Evolutionary conservation across 305 asterid species (phyloP), one percentile per base, ranked within the genome.

Genomic region (Nicotiana rustica): DNA sequence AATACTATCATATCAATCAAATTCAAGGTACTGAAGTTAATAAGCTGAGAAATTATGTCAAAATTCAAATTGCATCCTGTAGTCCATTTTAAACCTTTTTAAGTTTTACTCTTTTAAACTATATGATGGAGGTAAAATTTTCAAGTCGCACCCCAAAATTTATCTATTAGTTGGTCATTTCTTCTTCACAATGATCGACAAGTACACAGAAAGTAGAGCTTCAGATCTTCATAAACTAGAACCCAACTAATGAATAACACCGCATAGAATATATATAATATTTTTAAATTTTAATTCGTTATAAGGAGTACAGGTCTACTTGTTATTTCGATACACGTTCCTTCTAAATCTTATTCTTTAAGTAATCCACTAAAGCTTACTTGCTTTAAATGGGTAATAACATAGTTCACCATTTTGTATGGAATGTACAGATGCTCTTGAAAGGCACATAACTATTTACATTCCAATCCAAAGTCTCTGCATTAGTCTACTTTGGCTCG

Each of bases 211-310:
- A 29, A 70, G 10, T 6, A 71, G 38, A 71, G 38, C 79, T 19
- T 71, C 79, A 71, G 6, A 73, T 21, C 41, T 47, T 47, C 79
- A 47, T 21, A 13, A 47, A 21, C 79, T 5, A 70, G 35, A 70
- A 44, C 6, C 6, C 36, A 71, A 6, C 78, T 19, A 44, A 71
- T 29, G 33, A 71, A 25, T 15, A 49, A 52, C 44, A 73, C 62
- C 5, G 8, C 68, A 64, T 19, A 25, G 9, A 36, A 36, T 36
- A 36, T 5, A 4, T 35, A 36, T 36, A 36, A 36, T 36, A 36
- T 36, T 36, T 36, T 36, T 4, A 4, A 56, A 13, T 15, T 57
- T 15, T 57, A 15, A 5, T 57, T 57, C 21, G 10, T 49, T 57
- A 56, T 56, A 56, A 1, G 4, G 6, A 15, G 7, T 56, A 15